Evolutionary conservation across 2,329 filamentous ascomycete genomes (phyloP).

Genomic region (Penicillium sp.): DNA sequence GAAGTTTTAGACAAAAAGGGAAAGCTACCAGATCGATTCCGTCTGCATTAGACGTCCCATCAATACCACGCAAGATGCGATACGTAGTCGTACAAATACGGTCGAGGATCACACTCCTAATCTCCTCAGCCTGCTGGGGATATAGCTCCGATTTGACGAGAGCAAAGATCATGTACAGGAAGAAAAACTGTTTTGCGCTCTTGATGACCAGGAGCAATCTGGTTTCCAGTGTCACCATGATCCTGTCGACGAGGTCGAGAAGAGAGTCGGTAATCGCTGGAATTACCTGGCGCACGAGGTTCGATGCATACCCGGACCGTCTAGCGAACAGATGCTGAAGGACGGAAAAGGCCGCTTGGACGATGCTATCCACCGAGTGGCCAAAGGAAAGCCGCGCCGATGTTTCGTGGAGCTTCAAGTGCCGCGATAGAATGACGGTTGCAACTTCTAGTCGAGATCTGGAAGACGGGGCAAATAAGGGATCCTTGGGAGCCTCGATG

Average conservation of each 20-base stretch:
- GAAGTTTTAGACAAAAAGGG: not conserved
- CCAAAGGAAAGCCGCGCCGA: conserved; percentile 31
- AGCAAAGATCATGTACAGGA: conserved; percentile 33
- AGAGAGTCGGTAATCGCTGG: conserved; percentile 31
- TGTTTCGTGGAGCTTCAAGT: conserved; percentile 30
- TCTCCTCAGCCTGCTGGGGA: conserved; percentile 29
- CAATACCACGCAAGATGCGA: conserved; percentile 30
- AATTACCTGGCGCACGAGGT: conserved; percentile 20
- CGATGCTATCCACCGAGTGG: conserved; percentile 32
- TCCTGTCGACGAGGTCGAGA: conserved; percentile 29
- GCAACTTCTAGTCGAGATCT: conserved; percentile 35
- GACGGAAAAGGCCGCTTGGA: conserved; percentile 35
- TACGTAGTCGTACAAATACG: conserved; percentile 33
- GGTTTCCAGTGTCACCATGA: conserved; percentile 27
- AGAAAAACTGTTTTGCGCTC: conserved; percentile 38
- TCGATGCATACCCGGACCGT: conserved; percentile 22
- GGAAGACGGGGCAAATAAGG: conserved; percentile 32
- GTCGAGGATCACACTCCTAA: conserved; percentile 34
- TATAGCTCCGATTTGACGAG: conserved; percentile 33
- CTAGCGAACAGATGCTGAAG: conserved; percentile 33
- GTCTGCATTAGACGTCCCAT: not conserved
- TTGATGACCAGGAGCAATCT: conserved; percentile 31
- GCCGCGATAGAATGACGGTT: conserved; percentile 34
- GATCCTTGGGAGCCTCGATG: conserved; percentile 29
- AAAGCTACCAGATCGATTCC: conserved; percentile 11